A percentile compares a stretch with the other conserved stretches of the same genome.
phyloP scores from a whole-genome alignment of 2,329 filamentous ascomycete genomes.

The Pseudogymnoascus sp. region DNA sequence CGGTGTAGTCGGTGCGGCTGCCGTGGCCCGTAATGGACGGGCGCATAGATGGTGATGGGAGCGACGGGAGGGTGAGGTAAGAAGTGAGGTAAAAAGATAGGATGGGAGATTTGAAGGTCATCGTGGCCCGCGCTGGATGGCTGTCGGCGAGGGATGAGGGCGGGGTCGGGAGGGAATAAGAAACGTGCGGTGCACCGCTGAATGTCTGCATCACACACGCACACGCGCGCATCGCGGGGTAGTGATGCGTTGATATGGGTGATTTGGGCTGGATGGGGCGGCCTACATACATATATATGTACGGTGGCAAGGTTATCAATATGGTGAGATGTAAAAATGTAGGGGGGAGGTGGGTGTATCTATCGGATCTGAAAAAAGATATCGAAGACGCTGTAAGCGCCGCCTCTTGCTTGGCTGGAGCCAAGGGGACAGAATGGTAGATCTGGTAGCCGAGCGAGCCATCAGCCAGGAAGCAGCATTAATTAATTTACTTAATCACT shows the following conservation, averaged over 20 bases:
- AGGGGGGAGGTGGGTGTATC: not conserved
- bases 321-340: not conserved
- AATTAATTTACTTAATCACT: not conserved
- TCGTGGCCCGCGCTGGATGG: constrained; percentile 1
- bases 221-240: not conserved
- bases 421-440: not conserved
- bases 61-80: not conserved
- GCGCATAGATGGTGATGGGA: not conserved
- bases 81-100: not conserved
- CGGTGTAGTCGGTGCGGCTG: not conserved
- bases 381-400: not conserved
- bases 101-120: not conserved
- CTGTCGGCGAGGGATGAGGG: not conserved
- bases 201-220: not conserved
- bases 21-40: not conserved
- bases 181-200: not conserved
- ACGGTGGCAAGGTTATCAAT: not conserved
- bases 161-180: not conserved
- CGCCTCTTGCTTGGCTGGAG: not conserved
- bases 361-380: not conserved
- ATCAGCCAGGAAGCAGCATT: not conserved
- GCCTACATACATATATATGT: not conserved
- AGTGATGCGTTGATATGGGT: not conserved
- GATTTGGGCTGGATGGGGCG: not conserved
- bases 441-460: not conserved